These are phyloP conservation scores for Aspergillus biplanus DNA, from an alignment of 495 filamentous ascomycete species.

Conservation along the genomic window DNA sequence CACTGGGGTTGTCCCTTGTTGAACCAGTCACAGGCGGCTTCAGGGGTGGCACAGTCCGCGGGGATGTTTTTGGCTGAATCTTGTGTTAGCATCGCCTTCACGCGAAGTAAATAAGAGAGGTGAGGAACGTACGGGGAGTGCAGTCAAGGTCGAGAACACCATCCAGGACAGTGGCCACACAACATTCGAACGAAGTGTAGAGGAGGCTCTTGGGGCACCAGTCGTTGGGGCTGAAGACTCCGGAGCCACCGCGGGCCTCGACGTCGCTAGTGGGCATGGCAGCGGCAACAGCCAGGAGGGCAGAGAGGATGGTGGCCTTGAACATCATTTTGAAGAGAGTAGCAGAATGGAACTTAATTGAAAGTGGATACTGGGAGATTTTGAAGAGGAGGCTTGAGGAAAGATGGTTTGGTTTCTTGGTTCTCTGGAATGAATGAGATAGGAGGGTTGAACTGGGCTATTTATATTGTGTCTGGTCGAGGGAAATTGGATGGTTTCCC, in stretches of 20 bases:
- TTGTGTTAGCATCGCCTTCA: background rate
- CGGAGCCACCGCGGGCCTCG: background rate
- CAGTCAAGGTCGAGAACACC: background rate
- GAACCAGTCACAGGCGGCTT: background rate
- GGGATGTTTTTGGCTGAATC: background rate
- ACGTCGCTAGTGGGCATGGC: background rate
- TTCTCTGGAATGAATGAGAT: background rate
- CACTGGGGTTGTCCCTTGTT: background rate
- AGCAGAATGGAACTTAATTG: background rate
- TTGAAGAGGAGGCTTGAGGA: background rate
- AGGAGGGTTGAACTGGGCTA: background rate
- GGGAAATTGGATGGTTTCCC: background rate
- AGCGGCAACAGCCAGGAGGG: background rate
- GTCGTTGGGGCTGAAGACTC: background rate
- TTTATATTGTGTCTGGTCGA: constrained; percentile 1
- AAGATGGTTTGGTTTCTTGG: background rate
- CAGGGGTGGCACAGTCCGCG: background rate
- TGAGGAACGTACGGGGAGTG: background rate
- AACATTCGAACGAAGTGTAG: constrained; percentile 3
- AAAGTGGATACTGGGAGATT: background rate
- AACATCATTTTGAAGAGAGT: background rate
- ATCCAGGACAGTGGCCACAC: background rate
- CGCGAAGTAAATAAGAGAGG: background rate
- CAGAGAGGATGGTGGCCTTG: background rate
- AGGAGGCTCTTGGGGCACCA: background rate